Conservation (phyloP, 768 basidiomycete genomes). For the Amanita pallidorosea region DNA sequence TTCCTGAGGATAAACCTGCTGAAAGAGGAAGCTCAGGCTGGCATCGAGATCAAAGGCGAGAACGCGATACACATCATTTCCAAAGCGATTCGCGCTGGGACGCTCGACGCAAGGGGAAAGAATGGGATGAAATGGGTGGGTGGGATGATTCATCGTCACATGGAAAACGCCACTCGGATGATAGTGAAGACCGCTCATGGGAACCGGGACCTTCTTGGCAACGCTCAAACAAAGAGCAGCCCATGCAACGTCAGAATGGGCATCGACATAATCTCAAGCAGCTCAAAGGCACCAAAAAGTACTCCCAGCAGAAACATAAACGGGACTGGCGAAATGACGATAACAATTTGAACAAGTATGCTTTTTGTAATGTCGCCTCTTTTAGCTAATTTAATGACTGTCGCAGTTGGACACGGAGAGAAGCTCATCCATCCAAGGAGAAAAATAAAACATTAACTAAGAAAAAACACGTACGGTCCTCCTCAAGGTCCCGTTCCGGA, state of each 20-base stretch:
- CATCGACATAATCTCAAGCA: conserved; percentile 23
- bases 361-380: conserved; percentile 1
- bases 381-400: background rate
- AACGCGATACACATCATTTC: conserved; percentile 26
- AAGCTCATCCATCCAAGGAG: conserved; percentile 29
- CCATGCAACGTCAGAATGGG: conserved; percentile 25
- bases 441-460: conserved; percentile 26
- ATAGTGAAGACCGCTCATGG: conserved; percentile 50
- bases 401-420: conserved; percentile 58
- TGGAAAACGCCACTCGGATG: conserved; percentile 14
- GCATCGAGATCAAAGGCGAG: conserved; percentile 27
- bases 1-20: conserved; percentile 12
- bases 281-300: conserved; percentile 20
- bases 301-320: conserved; percentile 27
- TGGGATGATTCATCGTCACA: conserved; percentile 20
- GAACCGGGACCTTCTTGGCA: conserved; percentile 67
- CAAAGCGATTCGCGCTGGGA: conserved; percentile 47
- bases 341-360: conserved; percentile 67
- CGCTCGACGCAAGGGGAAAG: conserved; percentile 33
- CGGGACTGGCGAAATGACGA: conserved; percentile 51
- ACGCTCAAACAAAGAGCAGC: conserved; percentile 30
- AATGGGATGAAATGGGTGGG: conserved; percentile 19
- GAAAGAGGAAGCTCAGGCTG: conserved; percentile 26
- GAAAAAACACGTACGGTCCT: conserved; percentile 36
- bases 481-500: conserved; percentile 49